A percentile compares a stretch with the other conserved stretches of the same genome.
Evolutionary conservation across 2,329 filamentous ascomycete species (phyloP).

Genomic region (Thyridium curvatum): DNA sequence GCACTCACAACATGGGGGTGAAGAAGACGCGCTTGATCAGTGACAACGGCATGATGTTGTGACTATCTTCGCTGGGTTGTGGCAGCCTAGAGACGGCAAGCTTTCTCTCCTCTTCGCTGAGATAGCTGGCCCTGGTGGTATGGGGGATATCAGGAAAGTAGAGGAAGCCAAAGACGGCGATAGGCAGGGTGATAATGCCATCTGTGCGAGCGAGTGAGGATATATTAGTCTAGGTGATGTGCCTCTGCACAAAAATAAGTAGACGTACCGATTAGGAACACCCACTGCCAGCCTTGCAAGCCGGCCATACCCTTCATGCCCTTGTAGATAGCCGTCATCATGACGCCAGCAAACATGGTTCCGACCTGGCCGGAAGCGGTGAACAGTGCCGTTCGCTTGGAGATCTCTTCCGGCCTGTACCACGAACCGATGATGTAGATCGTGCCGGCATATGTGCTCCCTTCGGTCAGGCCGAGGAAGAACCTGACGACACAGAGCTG

Average conservation of each 20-base stretch:
- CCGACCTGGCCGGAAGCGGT: slow-evolving; percentile 43
- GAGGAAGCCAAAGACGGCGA: slow-evolving; percentile 39
- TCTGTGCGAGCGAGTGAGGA: too few relatives aligned
- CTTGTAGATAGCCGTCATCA: slow-evolving; percentile 37
- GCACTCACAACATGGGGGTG: slow-evolving; percentile 20
- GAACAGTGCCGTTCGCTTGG: slow-evolving; percentile 26
- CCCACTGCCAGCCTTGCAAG: too few relatives aligned
- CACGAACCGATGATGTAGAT: slow-evolving; percentile 9
- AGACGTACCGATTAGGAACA: too few relatives aligned
- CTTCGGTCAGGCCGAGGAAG: slow-evolving; percentile 7
- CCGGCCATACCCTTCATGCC: slow-evolving; percentile 23
- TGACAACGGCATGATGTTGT: slow-evolving; percentile 21
- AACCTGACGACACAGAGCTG: slow-evolving; percentile 9
- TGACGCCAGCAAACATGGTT: slow-evolving; percentile 46
- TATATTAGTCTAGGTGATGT: too few relatives aligned
- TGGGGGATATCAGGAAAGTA: slow-evolving; percentile 35
- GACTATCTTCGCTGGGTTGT: slow-evolving; percentile 21
- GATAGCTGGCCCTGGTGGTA: slow-evolving; percentile 30
- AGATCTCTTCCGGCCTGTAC: slow-evolving; percentile 7
- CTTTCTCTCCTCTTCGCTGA: slow-evolving; percentile 17
- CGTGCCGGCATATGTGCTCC: slow-evolving; percentile 9
- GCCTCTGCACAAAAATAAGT: too few relatives aligned
- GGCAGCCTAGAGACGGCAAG: slow-evolving; percentile 21
- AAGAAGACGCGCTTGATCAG: slow-evolving; percentile 19
- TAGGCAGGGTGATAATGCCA: slow-evolving; percentile 38